These are phyloP conservation scores for Endothia cerciana DNA, from an alignment of 2,329 filamentous ascomycete genomes.

Conservation along the genomic window DNA sequence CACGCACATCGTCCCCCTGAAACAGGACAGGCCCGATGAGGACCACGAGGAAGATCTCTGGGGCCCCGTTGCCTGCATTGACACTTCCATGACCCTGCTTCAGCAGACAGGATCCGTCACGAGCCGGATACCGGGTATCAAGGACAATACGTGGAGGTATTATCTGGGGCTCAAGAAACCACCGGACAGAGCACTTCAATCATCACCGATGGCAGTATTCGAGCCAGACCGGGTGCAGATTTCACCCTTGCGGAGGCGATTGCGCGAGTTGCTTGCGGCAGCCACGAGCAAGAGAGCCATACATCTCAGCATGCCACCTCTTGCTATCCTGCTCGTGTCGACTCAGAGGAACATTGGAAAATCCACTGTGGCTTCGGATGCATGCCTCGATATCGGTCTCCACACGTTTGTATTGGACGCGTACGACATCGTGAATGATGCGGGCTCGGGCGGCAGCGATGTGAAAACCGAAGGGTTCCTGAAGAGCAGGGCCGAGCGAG, in stretches of 20 bases:
- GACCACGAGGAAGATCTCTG: constrained; percentile 71
- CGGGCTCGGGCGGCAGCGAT: constrained; percentile 82
- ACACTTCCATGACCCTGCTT: constrained; percentile 85
- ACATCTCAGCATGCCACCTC: constrained; percentile 82
- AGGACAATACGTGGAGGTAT: constrained; percentile 82
- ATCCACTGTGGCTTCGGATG: constrained; percentile 72
- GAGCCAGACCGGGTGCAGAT: constrained; percentile 56
- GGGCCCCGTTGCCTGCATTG: constrained; percentile 85
- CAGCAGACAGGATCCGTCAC: constrained; percentile 89
- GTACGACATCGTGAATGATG: constrained; percentile 93
- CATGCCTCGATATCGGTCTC: constrained; percentile 86
- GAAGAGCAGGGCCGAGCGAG: constrained; percentile 84
- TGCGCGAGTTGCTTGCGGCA: constrained; percentile 84
- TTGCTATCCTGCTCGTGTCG: constrained; percentile 86
- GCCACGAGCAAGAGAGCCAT: constrained; percentile 87
- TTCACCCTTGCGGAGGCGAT: constrained; percentile 66
- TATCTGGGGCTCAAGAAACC: constrained; percentile 79
- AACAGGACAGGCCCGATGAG: constrained; percentile 57
- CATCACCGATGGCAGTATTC: constrained; percentile 45
- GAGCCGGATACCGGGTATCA: constrained; percentile 75
- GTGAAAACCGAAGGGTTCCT: constrained; percentile 93
- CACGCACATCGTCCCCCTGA: constrained; percentile 68
- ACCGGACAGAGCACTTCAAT: constrained; percentile 53
- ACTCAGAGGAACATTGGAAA: constrained; percentile 95
- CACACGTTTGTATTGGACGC: constrained; percentile 89